Evolutionary conservation across 306 rosid genomes (phyloP).

Genomic region (Trifolium fragiferum): DNA sequence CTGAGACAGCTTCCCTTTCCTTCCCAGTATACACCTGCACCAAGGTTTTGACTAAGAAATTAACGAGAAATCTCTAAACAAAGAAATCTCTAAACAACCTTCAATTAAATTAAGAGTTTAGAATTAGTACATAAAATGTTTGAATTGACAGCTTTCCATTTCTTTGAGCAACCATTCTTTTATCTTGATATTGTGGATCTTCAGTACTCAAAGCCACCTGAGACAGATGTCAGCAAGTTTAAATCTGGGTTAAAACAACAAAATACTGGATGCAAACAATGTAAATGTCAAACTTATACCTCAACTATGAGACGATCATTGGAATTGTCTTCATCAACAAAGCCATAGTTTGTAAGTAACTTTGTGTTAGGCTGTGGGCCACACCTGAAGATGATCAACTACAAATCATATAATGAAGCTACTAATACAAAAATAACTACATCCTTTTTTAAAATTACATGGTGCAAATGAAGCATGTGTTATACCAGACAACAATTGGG

Average conservation of each 20-base stretch:
- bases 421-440: slow-evolving; percentile 5
- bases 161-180: slow-evolving; percentile 93
- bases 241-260: slow-evolving; percentile 37
- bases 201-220: slow-evolving; percentile 94
- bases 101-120: slow-evolving; percentile 33
- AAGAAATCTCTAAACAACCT: slow-evolving; percentile 32
- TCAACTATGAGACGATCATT: slow-evolving; percentile 76
- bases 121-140: slow-evolving; percentile 64
- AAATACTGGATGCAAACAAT: slow-evolving; percentile 23
- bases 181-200: slow-evolving; percentile 97
- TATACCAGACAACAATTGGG: slow-evolving; percentile 88
- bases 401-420: slow-evolving; percentile 15
- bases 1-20: slow-evolving; percentile 80
- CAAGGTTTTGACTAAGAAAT: slow-evolving; percentile 36
- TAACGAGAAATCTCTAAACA: slow-evolving; percentile 26
- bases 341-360: slow-evolving; percentile 89
- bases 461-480: slow-evolving; percentile 29
- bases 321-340: slow-evolving; percentile 84
- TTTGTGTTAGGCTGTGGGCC: slow-evolving; percentile 98
- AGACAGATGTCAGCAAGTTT: slow-evolving; percentile 38
- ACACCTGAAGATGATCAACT: slow-evolving; percentile 73
- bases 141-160: slow-evolving; percentile 86
- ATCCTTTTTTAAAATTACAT: slow-evolving; percentile 14
- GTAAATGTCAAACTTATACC: slow-evolving; percentile 54
- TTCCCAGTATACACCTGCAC: slow-evolving; percentile 74